Base-by-base conservation (phyloP, 331 rosid species). In the Telfairia occidentalis region DNA sequence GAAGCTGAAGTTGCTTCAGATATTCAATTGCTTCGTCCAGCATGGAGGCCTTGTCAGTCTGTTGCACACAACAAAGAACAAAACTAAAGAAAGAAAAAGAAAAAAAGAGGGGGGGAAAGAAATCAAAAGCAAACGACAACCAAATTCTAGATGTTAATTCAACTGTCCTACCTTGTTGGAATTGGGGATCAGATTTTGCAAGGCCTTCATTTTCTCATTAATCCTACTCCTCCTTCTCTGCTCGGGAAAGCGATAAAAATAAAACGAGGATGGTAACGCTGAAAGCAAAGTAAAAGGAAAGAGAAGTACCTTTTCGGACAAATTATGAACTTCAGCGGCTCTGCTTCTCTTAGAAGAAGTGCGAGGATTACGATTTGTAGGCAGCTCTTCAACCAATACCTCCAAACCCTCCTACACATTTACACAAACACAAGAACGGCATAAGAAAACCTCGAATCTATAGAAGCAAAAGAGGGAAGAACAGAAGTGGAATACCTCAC, bases 201-300 rank as follows among this genome's bases (percentile, higher is more conserved):
- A 81, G 5, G 97, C 98, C 78, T 89, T 93, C 90, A 93, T 85
- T 82, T 93, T 93, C 84, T 93, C 98, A 42, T 93, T 93, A 38
- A 93, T 93, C 84, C 83, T 88, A 81, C 92, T 91, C 83, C 98
- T 93, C 78, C 98, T 91, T 35, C 96, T 91, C 98, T 94, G 92
- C 50, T 32, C 83, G 9, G 37, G 24, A 40, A 15, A 74, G 26
- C 8, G 15, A 15, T 54, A 30, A 42, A n/a, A 75, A 45, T 6
- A 42, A 55, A 61, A 23, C 37, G 8, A 26, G 9, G 32, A 50
- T 60, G 32, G 2, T 10, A 28, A 61, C 32, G 29, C 3, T 4
- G 15, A 45, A 13, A 54, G 19, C 13, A 53, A 35, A 52, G 34
- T 2, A 19, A 3, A 21, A 37, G 37, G 7, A 34, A 55, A 11